Evolutionary conservation across 306 rosid species (phyloP), one percentile per base, ranked within the genome.

Genomic region (Albizia julibrissin): DNA sequence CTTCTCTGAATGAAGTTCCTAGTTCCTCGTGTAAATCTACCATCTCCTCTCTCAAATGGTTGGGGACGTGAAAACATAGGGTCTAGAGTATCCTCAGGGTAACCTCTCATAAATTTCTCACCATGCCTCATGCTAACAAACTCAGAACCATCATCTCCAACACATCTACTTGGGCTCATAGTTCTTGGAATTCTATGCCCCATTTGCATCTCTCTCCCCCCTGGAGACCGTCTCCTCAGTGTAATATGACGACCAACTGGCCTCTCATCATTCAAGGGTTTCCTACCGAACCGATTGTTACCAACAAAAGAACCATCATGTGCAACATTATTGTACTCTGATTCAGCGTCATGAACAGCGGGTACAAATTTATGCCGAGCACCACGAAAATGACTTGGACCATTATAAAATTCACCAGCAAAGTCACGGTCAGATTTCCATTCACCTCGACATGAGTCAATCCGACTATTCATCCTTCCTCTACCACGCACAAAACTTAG

Each of bases 151-250:
- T 91, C 91, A 69, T 82, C 88, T 62, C 90, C 90, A 69, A 84
- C 76, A 78, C 93, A 89, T 86, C 98, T 87, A 84, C 72, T 79
- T 40, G 96, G 96, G 79, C 97, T 90, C 68, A 87, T 83, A 68
- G 70, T 82, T 85, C 99, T 91, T 29, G 87, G 87, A 75, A 87
- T 88, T 75, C 97, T 87, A 50, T 86, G 90, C 78, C 88, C 88
- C 90, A 93, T 88, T 69, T 90, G 93, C 21, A 84, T 78, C 71
- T 88, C 91, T 79, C 87, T 85, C 37, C 86, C 91, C 79, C 89
- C 87, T 10, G 97, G 94, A 64, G 99, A 93, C 62, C 92, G 84
- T 79, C 98, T 87, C 90, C 99, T 90, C 46, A 92, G 81, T 71
- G 92, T 86, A 29, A 92, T 84, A 71, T 85, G 91, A n/a, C 79